Base-by-base conservation (phyloP, 148 eudicot genomes). In the Agrostemma githago region DNA sequence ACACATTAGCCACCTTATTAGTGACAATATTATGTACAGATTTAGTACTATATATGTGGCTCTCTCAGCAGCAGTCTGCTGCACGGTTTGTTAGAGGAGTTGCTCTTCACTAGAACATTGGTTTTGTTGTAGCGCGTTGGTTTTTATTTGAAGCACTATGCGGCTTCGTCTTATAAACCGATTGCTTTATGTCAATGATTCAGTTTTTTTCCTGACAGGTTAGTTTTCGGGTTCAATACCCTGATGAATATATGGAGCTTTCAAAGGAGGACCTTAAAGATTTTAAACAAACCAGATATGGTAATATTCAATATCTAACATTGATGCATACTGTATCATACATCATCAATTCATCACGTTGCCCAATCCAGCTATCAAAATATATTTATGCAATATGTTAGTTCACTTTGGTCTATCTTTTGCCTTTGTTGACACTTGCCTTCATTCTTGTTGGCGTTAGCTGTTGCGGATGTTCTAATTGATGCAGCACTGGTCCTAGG, bases 281-380 rank as follows among this genome's bases (percentile, higher is more conserved):
- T 85, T 95, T 95, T 74, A 95, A 88, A 83, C 97, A 95, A 82
- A 89, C 92, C 12, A 89, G 97, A 95, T 95, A 87, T 86, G 99
- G 99, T 95, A 95, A 60, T 70, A 71, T 60, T 63, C 54, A 16
- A 41, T 17, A 34, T 53, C 51, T 67, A 39, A 43, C 7, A 39
- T 56, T 42, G 66, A 53, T 44, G 19, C 54, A 60, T 8, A 11
- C 21, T 19, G 53, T 48, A 48, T 3, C 60, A 58, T 37, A 44
- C 21, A 14, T 12, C 8, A 4, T 70, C 34, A 26, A 26, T 26
- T 26, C 34, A 56, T 46, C 39, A 21, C 11, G 11, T 20, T 67
- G 64, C 34, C 67, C 4, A n/a, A 14, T 26, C 48, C 72, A 38
- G 12, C 37, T 51, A 17, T 59, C 16, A 19, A 62, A 51, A 15